Conservation (phyloP, 2,329 filamentous ascomycete species). For the Diaporthe eres region DNA sequence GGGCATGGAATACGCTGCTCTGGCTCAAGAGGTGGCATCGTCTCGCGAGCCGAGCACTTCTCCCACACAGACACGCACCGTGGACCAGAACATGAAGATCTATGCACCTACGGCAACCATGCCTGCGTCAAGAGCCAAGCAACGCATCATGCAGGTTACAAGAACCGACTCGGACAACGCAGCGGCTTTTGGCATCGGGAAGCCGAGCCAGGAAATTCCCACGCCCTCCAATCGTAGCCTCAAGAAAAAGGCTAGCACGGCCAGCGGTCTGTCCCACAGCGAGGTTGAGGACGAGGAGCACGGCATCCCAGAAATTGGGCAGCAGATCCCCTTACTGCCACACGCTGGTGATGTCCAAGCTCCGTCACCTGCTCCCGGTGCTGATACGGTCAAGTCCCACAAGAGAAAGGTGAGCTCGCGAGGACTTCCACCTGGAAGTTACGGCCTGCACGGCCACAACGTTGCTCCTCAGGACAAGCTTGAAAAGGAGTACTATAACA, state of each 20-base stretch:
- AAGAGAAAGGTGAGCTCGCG: slow-evolving; percentile 80
- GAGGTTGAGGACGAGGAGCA: slow-evolving; percentile 79
- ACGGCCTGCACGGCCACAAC: slow-evolving; percentile 92
- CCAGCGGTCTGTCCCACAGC: slow-evolving; percentile 65
- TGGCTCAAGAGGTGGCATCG: slow-evolving; percentile 61
- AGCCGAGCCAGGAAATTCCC: slow-evolving; percentile 68
- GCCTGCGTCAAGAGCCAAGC: slow-evolving; percentile 84
- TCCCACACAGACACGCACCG: slow-evolving; percentile 81
- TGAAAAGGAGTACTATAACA: slow-evolving; percentile 92
- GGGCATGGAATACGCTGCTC: slow-evolving; percentile 85
- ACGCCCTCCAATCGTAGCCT: slow-evolving; percentile 65
- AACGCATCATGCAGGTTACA: slow-evolving; percentile 86
- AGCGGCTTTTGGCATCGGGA: slow-evolving; percentile 86
- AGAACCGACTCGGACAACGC: slow-evolving; percentile 92
- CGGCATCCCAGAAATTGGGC: slow-evolving; percentile 92
- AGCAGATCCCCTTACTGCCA: slow-evolving; percentile 93
- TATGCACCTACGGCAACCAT: slow-evolving; percentile 92
- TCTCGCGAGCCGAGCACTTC: slow-evolving; percentile 60
- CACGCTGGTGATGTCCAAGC: slow-evolving; percentile 96
- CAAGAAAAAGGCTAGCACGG: slow-evolving; percentile 73
- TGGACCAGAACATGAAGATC: slow-evolving; percentile 86
- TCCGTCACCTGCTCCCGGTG: slow-evolving; percentile 80
- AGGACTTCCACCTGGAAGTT: slow-evolving; percentile 86
- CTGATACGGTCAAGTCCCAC: slow-evolving; percentile 65
- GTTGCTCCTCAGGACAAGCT: slow-evolving; percentile 83